These are phyloP conservation scores for Leishmania gerbilli DNA, from an alignment of 208 protist species.

Conservation along the genomic window DNA sequence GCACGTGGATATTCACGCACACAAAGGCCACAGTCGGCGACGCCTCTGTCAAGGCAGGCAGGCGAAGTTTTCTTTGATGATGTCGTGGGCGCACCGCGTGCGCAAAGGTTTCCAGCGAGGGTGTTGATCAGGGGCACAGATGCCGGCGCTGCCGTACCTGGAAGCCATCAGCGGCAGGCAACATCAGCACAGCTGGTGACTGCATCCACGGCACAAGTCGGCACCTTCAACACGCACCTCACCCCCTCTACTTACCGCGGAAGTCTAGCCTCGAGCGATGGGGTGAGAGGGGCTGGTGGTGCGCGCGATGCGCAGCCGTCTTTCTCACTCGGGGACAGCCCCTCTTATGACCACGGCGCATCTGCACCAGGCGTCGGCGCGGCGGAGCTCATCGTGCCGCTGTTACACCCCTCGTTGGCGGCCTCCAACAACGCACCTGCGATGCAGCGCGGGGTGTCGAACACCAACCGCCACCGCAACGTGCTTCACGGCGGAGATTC, in stretches of 20 bases:
- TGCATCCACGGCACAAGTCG: background rate
- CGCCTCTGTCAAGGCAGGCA: background rate
- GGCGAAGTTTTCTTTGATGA: constrained; percentile 7
- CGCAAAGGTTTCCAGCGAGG: background rate
- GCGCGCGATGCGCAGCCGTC: background rate
- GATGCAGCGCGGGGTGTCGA: background rate
- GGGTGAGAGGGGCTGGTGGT: background rate
- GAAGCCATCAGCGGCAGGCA: background rate
- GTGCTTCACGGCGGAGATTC: constrained; percentile 2
- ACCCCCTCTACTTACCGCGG: constrained; percentile 2
- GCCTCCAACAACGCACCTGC: background rate
- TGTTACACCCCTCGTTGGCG: background rate
- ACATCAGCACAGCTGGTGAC: background rate
- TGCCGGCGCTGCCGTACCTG: background rate
- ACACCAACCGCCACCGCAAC: background rate
- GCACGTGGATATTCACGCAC: background rate
- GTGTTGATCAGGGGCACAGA: background rate
- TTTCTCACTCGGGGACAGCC: background rate
- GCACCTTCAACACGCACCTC: background rate
- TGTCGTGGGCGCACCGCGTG: background rate
- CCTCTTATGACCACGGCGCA: background rate
- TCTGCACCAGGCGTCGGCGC: constrained; percentile 4
- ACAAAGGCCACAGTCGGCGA: background rate
- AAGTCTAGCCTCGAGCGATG: background rate
- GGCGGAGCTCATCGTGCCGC: constrained; percentile 18